Base-by-base conservation (phyloP, 2,329 filamentous ascomycete genomes). In the Xylariaceae sp. region DNA sequence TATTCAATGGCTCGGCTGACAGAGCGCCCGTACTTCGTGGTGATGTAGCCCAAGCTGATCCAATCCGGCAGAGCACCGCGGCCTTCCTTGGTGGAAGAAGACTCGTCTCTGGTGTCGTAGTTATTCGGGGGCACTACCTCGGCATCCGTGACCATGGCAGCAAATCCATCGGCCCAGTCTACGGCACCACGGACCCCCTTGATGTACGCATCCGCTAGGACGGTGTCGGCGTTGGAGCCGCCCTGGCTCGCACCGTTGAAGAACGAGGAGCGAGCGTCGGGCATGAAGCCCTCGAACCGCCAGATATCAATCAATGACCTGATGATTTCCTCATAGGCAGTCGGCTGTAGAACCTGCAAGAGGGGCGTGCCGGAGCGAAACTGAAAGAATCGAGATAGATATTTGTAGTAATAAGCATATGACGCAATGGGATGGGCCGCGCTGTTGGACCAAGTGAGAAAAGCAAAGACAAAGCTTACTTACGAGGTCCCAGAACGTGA, bases 161-260 rank as follows among this genome's bases (percentile, higher is more conserved):
- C 61, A 49, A 76, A 81, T 3, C 70, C 79, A 38, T 76, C 73
- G 3, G 67, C 61, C 83, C 82, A 87, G 58, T 85, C 66, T 30
- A 87, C 64, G 3, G 63, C 63, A 4, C 77, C 79, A 9, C 71
- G 66, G 3, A 85, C 71, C 0, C 80, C 79, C 56, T 86, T 86
- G 19, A 84, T 70, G 46, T 76, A 86, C 0, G 82, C 83, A 52
- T 87, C 83, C 2, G 82, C 82, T 12, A 87, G 71, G 3, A 87
- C 73, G 40, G 83, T 85, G 55, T 87, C 82, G 3, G 76, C 74
- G 51, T 85, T 85, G 9, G 74, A 81, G 6, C 83, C 83, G 9
- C 80, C 82, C 55, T 86, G 82, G 0, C 77, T 75, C 12, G 76
- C 74, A 8, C 83, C 83, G 46, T 84, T 86, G 63, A 68, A 82